Base-by-base conservation (phyloP, 805 yeast genomes). In the Pichia exigua region DNA sequence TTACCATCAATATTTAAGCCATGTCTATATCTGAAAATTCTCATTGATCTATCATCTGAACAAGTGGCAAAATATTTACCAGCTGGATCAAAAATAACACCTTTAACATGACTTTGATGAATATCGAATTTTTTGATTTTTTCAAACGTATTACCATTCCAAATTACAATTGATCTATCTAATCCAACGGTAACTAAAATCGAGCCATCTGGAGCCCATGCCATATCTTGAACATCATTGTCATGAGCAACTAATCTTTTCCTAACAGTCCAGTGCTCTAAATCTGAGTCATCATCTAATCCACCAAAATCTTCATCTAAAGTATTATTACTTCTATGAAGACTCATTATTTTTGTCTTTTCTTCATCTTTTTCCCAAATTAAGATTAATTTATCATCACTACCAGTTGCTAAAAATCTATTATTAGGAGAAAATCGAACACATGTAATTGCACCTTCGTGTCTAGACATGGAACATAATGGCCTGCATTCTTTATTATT, bases 31-130 rank as follows among this genome's bases (percentile, higher is more conserved):
- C 97, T 75, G 64, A 92, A 87, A 27, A 94, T 81, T 53, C 95
- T 77, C 46, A 92, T 82, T 0, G 97, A 85, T 62, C 99, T 75
- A 68, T 94, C 99, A 68, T 94, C 99, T 1, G 96, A 87, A 22
- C 95, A 91, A 0, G 99, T 92, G 9, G 96, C 97, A 71, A 94
- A 94, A 66, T 89, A 94, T 69, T 94, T 94, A 66, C 90, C 90
- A 3, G 99, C 99, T 0, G 99, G 99, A 65, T 94, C 99, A 67
- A 94, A 94, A 1, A 92, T 92, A 13, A 94, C 87, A 52, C 99
- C 98, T 67, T 94, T 94, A 27, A 94, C 97, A 70, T 87, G 92
- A 2, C 96, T 87, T 64, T 89, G 95, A 66, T 94, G 99, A 22
- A 90, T 84, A 62, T 92, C 97, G 60, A 89, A 87, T 32, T 96